Base-by-base conservation (phyloP, 129 eudicot species). In the Mikania micrantha region DNA sequence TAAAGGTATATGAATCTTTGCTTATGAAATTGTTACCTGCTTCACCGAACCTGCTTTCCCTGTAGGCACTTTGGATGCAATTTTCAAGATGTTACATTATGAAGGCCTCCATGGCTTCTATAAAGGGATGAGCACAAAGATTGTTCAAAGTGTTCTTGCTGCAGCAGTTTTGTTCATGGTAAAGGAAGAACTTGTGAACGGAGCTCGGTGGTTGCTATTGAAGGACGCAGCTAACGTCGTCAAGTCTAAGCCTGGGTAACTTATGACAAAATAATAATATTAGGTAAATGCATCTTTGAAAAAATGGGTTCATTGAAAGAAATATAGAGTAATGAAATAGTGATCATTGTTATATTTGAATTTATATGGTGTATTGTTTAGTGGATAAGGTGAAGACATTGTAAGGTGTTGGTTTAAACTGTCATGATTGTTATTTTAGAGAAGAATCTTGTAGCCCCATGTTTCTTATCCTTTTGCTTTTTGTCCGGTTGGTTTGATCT, bases 101-200 rank as follows among this genome's bases (percentile, higher is more conserved):
- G 98, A 93, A 83, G 98, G 98, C 21, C 71, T 88, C 35, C 56
- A 81, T 60, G 96, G 98, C 15, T 84, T 85, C 72, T 93, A 88
- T 76, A 88, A 85, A 77, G 98, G 98, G 27, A 92, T 92, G 98
- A 74, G 87, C 65, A 93, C 98, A 40, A 93, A 93, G 80, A 86
- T 93, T 20, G 91, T 86, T 41, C 98, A 93, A 62, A 93, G 98
- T 63, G 96, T 93, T 75, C 91, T 93, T 29, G 98, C 98, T 31
- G 98, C 98, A 65, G 98, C 98, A 2, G 87, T 93, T 72, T 58
- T 93, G 39, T 93, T 93, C 77, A 93, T 86, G 98, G 87, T 93
- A 8, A 93, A 93, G 81, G 98, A 93, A 75, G 98, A 88, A 83
- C 87, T 93, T 48, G 96, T 89, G 40, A 82, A 68, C 35, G 92